Conservation (phyloP, 805 yeast genomes). For the Metschnikowia anglica region DNA sequence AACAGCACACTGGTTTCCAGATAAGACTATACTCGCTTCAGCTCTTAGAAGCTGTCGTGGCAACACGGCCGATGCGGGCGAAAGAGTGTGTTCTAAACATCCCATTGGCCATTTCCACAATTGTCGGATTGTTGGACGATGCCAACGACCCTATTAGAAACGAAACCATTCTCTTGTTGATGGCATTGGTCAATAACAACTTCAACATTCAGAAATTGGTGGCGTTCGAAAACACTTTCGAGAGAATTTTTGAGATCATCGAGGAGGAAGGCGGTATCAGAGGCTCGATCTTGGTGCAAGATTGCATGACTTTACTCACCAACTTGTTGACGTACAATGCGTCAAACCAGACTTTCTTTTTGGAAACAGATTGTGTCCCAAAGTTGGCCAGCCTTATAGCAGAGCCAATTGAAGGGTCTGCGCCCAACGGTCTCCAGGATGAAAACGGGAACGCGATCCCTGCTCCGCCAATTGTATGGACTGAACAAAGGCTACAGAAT, state of each 20-base stretch:
- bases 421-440: constrained; percentile 12
- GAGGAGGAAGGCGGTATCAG: constrained; percentile 85
- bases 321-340: constrained; percentile 78
- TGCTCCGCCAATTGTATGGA: constrained; percentile 60
- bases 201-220: constrained; percentile 87
- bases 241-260: constrained; percentile 72
- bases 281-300: constrained; percentile 89
- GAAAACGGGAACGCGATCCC: constrained; percentile 20
- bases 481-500: constrained; percentile 70
- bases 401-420: constrained; percentile 52
- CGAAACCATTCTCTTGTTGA: constrained; percentile 79
- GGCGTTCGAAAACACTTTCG: constrained; percentile 93
- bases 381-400: constrained; percentile 60
- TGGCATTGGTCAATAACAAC: constrained; percentile 78
- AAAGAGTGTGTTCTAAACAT: constrained; percentile 70
- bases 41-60: constrained; percentile 75
- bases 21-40: constrained; percentile 79
- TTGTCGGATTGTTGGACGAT: constrained; percentile 55
- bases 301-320: constrained; percentile 73
- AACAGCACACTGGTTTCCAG: constrained; percentile 64
- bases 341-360: constrained; percentile 83
- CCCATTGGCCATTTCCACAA: constrained; percentile 76
- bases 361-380: constrained; percentile 80
- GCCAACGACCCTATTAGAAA: constrained; percentile 80
- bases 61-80: constrained; percentile 70